Evolutionary conservation across 345 rosid genomes (phyloP).

Genomic region (Citrus cavaleriei): DNA sequence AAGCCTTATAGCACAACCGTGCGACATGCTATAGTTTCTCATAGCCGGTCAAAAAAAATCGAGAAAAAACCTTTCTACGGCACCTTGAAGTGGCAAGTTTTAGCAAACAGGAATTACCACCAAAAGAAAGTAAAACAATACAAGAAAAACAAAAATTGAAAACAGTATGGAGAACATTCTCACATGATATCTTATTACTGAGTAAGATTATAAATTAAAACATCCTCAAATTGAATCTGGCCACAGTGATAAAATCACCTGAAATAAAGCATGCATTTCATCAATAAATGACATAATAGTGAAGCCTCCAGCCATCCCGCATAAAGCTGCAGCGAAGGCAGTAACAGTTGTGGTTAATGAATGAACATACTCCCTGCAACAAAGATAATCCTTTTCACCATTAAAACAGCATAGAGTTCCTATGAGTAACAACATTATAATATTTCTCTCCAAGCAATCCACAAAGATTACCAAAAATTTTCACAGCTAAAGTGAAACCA

Average conservation of each 20-base stretch:
- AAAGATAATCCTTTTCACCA: conserved; percentile 16
- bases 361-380: conserved; percentile 69
- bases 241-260: conserved; percentile 43
- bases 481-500: neutral
- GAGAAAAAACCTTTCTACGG: neutral
- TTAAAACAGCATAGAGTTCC: conserved; percentile 7
- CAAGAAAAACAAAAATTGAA: neutral
- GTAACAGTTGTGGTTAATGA: conserved; percentile 41
- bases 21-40: neutral
- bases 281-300: conserved; percentile 46
- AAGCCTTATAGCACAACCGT: neutral
- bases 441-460: conserved; percentile 15
- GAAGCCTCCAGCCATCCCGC: conserved; percentile 57
- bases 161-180: neutral
- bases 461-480: conserved; percentile 3
- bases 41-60: neutral
- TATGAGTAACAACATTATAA: conserved; percentile 5
- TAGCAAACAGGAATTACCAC: neutral
- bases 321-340: conserved; percentile 50
- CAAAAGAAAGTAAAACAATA: too few species aligned
- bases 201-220: neutral
- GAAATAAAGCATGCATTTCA: conserved; percentile 51
- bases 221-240: conserved; percentile 3
- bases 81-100: neutral
- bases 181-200: neutral